phyloP scores from a whole-genome alignment of 2,329 filamentous ascomycete genomes.

The Phaeoacremonium minimum region DNA sequence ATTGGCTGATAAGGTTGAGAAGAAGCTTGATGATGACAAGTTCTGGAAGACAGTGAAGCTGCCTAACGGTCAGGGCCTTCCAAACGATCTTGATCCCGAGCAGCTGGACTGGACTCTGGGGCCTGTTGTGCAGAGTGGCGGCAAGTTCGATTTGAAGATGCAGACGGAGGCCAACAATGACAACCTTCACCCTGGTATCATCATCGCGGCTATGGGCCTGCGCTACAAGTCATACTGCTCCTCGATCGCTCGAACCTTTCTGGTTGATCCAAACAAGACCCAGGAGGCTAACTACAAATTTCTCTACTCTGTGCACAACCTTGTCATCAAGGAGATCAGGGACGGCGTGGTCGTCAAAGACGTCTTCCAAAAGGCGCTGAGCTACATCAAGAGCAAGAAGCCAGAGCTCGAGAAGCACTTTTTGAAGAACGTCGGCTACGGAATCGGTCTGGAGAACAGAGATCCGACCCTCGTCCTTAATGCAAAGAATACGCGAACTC shows the following conservation, averaged over 20 bases:
- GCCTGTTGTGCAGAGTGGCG: slow-evolving; percentile 89
- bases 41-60: slow-evolving; percentile 82
- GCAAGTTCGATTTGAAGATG: slow-evolving; percentile 88
- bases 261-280: slow-evolving; percentile 94
- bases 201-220: slow-evolving; percentile 85
- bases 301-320: slow-evolving; percentile 75
- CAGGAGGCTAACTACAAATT: slow-evolving; percentile 95
- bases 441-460: slow-evolving; percentile 87
- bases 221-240: slow-evolving; percentile 96
- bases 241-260: slow-evolving; percentile 85
- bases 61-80: slow-evolving; percentile 69
- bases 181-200: slow-evolving; percentile 83
- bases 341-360: slow-evolving; percentile 86
- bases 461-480: slow-evolving; percentile 82
- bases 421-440: slow-evolving; percentile 84
- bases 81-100: slow-evolving; percentile 77
- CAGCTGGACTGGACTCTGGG: slow-evolving; percentile 94
- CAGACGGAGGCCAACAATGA: slow-evolving; percentile 75
- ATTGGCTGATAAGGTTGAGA: slow-evolving; percentile 81
- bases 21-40: slow-evolving; percentile 87
- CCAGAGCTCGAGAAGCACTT: slow-evolving; percentile 95
- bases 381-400: slow-evolving; percentile 80
- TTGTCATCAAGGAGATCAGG: slow-evolving; percentile 85
- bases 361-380: slow-evolving; percentile 82
- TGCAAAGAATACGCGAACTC: slow-evolving; percentile 73